Evolutionary conservation across 129 eudicot species (phyloP), one percentile per base, ranked within the genome.

Genomic region (Pittosporum tobira): DNA sequence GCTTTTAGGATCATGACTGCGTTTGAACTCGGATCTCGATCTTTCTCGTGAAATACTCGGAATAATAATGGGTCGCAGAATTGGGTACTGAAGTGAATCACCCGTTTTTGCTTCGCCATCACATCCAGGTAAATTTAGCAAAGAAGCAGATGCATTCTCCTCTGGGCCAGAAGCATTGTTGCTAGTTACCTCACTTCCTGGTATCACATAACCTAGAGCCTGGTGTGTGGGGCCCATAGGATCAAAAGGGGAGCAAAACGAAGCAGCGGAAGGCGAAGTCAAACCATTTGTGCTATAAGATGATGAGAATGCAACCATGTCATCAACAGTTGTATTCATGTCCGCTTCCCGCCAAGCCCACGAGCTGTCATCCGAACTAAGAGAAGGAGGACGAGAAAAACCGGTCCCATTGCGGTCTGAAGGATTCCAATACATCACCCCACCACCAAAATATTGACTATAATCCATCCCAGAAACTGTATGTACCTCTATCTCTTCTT

Each of bases 301-400:
- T 20, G 96, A 88, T 25, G 97, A 85, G 70, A 82, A 90, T 1
- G 97, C 95, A 61, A 90, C 95, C 97, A 90, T 80, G 51, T 90
- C 97, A 73, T 90, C 97, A 69, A 90, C 97, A 11, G 81, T 74
- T 46, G 83, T 72, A 44, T 73, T 85, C 89, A 90, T 90, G 42
- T 90, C 97, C 8, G 95, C 97, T 59, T 90, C 97, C 63, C 86
- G 68, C 94, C 94, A 90, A 45, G 97, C 95, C 95, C 97, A 90
- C 15, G 89, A 90, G 69, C 97, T 90, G 61, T 90, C 97, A 48
- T 90, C 97, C 6, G 97, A 90, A 61, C 97, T 85, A 60, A 90
- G 87, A 54, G 98, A 90, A 24, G 98, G 98, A 22, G 97, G 94
- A 24, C 95, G 84, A 8, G 98, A 90, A 49, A 90, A 90, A 57